phyloP scores from a whole-genome alignment of 179 eudicot species.

The Silene vulgaris region DNA sequence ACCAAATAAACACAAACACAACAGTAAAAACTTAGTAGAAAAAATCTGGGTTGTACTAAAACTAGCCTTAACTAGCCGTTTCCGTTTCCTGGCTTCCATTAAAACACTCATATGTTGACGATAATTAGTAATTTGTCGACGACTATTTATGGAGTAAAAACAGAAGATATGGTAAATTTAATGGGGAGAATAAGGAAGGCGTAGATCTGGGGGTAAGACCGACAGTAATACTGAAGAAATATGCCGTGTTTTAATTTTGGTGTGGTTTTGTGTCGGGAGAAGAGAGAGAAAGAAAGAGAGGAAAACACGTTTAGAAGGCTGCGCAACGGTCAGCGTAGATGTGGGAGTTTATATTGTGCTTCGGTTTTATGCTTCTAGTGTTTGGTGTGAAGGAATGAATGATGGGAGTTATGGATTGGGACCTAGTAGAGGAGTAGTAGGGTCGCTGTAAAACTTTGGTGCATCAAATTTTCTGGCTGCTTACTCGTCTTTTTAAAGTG shows the following conservation, averaged over 20 bases:
- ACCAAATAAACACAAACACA: slow-evolving; percentile 21
- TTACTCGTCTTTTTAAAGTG: too few species aligned
- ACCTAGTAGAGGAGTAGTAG: too few species aligned
- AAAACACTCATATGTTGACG: slow-evolving; percentile 6
- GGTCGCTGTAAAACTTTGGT: too few species aligned
- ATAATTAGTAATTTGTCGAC: too few species aligned
- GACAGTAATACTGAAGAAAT: slow-evolving; percentile 23
- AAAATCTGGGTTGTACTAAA: slow-evolving; percentile 12
- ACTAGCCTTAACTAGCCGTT: slow-evolving; percentile 28
- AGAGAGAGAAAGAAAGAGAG: slow-evolving; percentile 17
- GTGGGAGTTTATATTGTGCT: not conserved
- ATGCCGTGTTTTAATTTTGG: slow-evolving; percentile 9
- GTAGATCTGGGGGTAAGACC: slow-evolving; percentile 30
- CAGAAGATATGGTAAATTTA: not conserved
- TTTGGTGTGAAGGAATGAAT: not conserved
- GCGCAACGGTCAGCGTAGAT: slow-evolving; percentile 13
- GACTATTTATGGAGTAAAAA: too few species aligned
- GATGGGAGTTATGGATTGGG: not conserved
- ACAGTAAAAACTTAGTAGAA: slow-evolving; percentile 23
- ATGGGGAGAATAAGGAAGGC: not conserved
- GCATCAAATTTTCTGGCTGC: too few species aligned
- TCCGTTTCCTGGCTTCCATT: slow-evolving; percentile 39
- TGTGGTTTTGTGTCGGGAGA: slow-evolving; percentile 13
- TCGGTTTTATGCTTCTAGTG: slow-evolving; percentile 1
- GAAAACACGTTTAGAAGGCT: slow-evolving; percentile 34